Conservation (phyloP, 2,329 filamentous ascomycete species). For the Fusarium sp. region DNA sequence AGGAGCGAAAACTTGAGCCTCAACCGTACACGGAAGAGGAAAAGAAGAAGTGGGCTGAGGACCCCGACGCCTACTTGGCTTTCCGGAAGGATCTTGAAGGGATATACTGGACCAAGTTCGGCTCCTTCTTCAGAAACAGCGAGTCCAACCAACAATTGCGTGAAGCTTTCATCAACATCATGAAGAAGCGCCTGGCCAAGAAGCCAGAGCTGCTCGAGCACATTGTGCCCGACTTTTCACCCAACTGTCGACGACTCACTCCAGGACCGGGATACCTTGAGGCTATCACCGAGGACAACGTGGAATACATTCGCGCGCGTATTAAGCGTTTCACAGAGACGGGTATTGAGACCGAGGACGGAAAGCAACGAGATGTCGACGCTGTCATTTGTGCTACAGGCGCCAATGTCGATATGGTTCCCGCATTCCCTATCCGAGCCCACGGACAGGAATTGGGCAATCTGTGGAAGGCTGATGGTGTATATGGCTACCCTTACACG, state of each 20-base stretch:
- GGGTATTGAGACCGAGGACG: slow-evolving; percentile 73
- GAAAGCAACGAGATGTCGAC: slow-evolving; percentile 70
- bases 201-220: slow-evolving; percentile 70
- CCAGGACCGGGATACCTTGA: slow-evolving; percentile 79
- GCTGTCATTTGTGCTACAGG: slow-evolving; percentile 79
- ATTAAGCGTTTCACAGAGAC: slow-evolving; percentile 72
- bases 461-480: slow-evolving; percentile 70
- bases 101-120: slow-evolving; percentile 74
- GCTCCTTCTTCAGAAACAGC: slow-evolving; percentile 67
- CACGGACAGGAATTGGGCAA: slow-evolving; percentile 67
- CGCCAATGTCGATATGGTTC: slow-evolving; percentile 71
- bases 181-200: slow-evolving; percentile 66
- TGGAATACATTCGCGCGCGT: slow-evolving; percentile 70
- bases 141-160: slow-evolving; percentile 64
- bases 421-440: slow-evolving; percentile 72
- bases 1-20: slow-evolving; percentile 68
- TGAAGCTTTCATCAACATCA: slow-evolving; percentile 62
- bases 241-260: slow-evolving; percentile 75
- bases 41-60: slow-evolving; percentile 67
- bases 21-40: slow-evolving; percentile 70
- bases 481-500: slow-evolving; percentile 75
- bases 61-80: slow-evolving; percentile 72
- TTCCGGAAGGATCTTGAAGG: slow-evolving; percentile 72
- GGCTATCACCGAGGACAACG: slow-evolving; percentile 72
- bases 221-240: slow-evolving; percentile 74